Conservation (phyloP, 192 early-diverging fungal genomes). For the Coemansia guatemalensis region DNA sequence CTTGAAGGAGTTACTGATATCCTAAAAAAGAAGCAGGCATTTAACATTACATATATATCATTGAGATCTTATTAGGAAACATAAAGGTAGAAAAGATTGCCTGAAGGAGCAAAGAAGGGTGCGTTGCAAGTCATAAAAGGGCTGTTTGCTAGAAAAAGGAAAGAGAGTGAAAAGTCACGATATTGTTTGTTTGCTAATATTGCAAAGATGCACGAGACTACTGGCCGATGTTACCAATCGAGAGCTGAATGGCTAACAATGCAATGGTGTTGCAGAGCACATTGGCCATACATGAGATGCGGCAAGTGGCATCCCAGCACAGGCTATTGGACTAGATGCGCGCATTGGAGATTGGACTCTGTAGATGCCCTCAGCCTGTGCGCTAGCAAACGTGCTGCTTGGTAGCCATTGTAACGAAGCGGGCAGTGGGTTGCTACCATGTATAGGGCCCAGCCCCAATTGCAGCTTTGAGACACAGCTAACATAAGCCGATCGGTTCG, state of each 20-base stretch:
- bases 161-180: neutral
- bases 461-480: constrained; percentile 6
- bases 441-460: neutral
- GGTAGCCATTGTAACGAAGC: constrained; percentile 6
- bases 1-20: too few relatives aligned
- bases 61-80: neutral
- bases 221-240: neutral
- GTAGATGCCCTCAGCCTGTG: constrained; percentile 1
- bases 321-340: constrained; percentile 30
- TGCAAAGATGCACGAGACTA: neutral
- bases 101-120: neutral
- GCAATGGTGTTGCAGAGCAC: constrained; percentile 25
- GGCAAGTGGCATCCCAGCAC: constrained; percentile 33
- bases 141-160: neutral
- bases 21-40: too few relatives aligned
- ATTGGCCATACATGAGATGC: constrained; percentile 21
- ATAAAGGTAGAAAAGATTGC: constrained; percentile 1
- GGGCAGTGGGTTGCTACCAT: neutral
- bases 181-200: neutral
- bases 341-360: constrained; percentile 15
- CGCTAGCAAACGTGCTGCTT: constrained; percentile 1
- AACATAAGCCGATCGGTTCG: neutral
- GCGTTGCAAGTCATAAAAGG: constrained; percentile 1
- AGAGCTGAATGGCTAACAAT: constrained; percentile 24
- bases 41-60: neutral